phyloP scores from a whole-genome alignment of 2,329 filamentous ascomycete species.

The Ophiostoma australiae region DNA sequence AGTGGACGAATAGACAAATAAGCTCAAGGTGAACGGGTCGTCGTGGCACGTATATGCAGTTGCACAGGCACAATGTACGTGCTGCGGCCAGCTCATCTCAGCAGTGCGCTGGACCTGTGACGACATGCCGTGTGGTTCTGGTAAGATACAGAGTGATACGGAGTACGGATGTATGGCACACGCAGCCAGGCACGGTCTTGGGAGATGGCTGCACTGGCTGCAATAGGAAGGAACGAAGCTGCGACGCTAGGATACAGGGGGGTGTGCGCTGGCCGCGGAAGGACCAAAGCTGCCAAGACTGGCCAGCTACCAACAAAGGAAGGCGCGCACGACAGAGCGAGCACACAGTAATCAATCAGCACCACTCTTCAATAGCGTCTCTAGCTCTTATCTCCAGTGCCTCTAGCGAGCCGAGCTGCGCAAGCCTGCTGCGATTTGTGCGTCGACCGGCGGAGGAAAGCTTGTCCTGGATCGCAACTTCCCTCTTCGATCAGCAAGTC shows the following conservation, averaged over 20 bases:
- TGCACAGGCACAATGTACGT: background rate
- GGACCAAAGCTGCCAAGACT: constrained; percentile 2
- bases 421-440: constrained; percentile 6
- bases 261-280: constrained; percentile 3
- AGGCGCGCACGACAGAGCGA: background rate
- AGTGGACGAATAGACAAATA: background rate
- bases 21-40: background rate
- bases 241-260: background rate
- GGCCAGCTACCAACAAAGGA: background rate
- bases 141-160: background rate
- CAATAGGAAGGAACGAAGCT: constrained; percentile 5
- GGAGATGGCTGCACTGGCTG: background rate
- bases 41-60: background rate
- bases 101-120: constrained; percentile 20
- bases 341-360: background rate
- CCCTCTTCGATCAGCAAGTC: background rate
- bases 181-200: background rate
- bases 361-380: background rate
- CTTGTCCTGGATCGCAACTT: constrained; percentile 4
- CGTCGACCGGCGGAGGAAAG: background rate
- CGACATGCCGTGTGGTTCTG: constrained; percentile 21
- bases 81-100: background rate
- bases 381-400: background rate
- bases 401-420: constrained; percentile 1
- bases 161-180: background rate